Evolutionary conservation across 2,329 filamentous ascomycete genomes (phyloP), one percentile per base, ranked within the genome.

Genomic region (Hirsutella thompsonii): DNA sequence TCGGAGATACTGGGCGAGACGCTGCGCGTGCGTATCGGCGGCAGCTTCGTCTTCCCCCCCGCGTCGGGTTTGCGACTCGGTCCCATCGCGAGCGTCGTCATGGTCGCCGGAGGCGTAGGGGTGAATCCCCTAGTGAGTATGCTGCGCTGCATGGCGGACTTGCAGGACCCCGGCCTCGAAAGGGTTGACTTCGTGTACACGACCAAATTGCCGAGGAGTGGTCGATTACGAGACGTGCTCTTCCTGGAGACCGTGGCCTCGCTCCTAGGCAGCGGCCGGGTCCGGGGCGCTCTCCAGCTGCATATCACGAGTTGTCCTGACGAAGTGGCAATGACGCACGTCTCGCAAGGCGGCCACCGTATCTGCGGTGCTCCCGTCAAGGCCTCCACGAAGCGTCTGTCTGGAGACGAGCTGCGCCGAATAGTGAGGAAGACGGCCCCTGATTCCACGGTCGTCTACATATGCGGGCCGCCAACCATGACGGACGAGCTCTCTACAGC

Each of bases 121-220:
- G 80, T 93, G 42, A 93, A 93, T 51, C 85, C 85, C 1, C 62
- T 90, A 5, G 73, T 87, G 42, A 85, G 83, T 41, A 90, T 90
- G 57, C 62, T 87, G 38, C 69, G 74, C 14, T 70, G 73, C 45
- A 63, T 88, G 6, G 67, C 67, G 20, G 61, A 62, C 11, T 41
- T 42, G 30, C 16, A 3, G 6, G 6, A 6, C 26, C 16, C 43
- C 6, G 36, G 23, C 4, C 5, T 58, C 9, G 59, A 73, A 11
- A 6, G 6, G 13, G 69, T 85, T 14, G 63, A 68, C 34, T 66
- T 88, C 43, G 49, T 89, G 26, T 89, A 89, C 55, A 73, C 74
- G 3, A 74, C 63, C 20, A 66, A 63, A 43, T 47, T 55, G 55
- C 43, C 60, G 46, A 3, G 47, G 37, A 46, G 45, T 44, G 47